Evolutionary conservation across 2,329 filamentous ascomycete genomes (phyloP).

Genomic region (Venturia oleaginea): DNA sequence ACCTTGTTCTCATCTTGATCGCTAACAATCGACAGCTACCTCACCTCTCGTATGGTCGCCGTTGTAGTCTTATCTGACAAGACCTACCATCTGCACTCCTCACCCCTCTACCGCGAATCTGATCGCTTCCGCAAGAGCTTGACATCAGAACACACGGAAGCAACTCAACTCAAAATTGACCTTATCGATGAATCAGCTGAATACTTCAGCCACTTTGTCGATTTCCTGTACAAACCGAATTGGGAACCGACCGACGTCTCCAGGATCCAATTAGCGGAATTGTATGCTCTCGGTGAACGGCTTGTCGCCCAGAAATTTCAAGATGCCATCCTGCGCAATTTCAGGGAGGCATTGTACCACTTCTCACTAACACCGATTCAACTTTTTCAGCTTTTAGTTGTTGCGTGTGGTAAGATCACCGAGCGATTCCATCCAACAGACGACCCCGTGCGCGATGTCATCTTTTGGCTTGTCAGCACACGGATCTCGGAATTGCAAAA

Average conservation of each 20-base stretch:
- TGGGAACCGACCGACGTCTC: not conserved
- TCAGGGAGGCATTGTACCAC: not conserved
- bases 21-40: not conserved
- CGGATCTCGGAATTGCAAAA: not conserved
- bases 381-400: not conserved
- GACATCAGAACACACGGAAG: not conserved
- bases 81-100: slow-evolving; percentile 8
- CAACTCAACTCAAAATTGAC: not conserved
- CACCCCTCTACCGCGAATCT: slow-evolving; percentile 11
- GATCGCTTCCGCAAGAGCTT: slow-evolving; percentile 5
- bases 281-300: not conserved
- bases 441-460: slow-evolving; percentile 9
- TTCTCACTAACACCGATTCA: not conserved
- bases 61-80: not conserved
- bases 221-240: slow-evolving; percentile 4
- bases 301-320: not conserved
- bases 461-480: slow-evolving; percentile 7
- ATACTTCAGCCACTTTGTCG: not conserved
- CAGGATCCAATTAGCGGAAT: not conserved
- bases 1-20: not conserved
- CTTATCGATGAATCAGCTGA: slow-evolving; percentile 8
- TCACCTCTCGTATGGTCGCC: slow-evolving; percentile 6
- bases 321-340: not conserved
- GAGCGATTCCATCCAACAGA: slow-evolving; percentile 7
- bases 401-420: slow-evolving; percentile 6